Conservation (phyloP, 176 grass and related monocot genomes). For the Chloris gayana region DNA sequence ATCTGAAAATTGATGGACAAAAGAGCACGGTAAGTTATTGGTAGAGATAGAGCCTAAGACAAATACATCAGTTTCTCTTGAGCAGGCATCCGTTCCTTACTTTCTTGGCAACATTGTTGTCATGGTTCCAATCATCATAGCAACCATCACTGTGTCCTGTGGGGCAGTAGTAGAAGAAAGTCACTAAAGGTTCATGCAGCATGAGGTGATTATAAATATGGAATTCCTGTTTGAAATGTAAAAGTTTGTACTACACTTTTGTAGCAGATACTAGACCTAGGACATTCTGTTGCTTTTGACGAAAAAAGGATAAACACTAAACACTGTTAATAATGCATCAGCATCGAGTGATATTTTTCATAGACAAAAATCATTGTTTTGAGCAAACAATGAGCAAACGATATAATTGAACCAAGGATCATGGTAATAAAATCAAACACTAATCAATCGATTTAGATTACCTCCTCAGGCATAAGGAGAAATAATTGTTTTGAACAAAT, state of each 20-base stretch:
- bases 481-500: not conserved
- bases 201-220: not conserved
- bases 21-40: not conserved
- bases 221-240: not conserved
- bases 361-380: not conserved
- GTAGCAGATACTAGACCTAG: not conserved
- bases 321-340: not conserved
- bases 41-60: not conserved
- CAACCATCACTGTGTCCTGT: constrained; percentile 39
- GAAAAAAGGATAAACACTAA: not conserved
- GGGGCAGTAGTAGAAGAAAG: constrained; percentile 14
- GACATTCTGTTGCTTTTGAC: not conserved
- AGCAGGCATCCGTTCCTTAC: constrained; percentile 29
- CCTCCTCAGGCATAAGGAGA: constrained; percentile 72
- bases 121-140: constrained; percentile 84
- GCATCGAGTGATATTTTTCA: not conserved
- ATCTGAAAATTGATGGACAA: constrained; percentile 51
- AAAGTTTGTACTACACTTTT: not conserved
- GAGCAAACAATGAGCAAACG: too few relatives aligned
- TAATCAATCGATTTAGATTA: too few relatives aligned
- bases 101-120: constrained; percentile 76
- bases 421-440: not conserved
- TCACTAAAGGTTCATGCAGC: not conserved
- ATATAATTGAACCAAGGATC: not conserved
- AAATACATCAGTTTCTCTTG: not conserved